Evolutionary conservation across 75 land plant species (phyloP).

Genomic region (Cryptomeria japonica): DNA sequence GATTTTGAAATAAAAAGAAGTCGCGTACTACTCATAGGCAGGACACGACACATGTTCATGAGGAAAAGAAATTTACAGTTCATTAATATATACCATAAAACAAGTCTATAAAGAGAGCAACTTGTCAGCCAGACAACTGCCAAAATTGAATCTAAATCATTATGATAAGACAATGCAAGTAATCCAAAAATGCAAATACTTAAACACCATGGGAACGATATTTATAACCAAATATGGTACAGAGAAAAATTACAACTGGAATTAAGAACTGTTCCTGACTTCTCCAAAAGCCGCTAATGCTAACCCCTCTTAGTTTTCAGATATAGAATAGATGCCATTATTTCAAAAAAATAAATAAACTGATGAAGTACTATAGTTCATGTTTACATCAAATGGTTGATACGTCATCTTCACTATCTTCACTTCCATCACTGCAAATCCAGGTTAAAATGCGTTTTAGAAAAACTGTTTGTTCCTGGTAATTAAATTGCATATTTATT

Average conservation of each 20-base stretch:
- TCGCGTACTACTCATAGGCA: not conserved
- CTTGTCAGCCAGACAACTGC: not conserved
- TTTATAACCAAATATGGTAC: not conserved
- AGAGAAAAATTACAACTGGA: not conserved
- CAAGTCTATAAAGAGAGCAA: not conserved
- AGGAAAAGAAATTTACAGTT: not conserved
- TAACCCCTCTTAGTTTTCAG: not conserved
- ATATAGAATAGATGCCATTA: not conserved
- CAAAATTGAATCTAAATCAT: not conserved
- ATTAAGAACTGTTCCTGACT: not conserved
- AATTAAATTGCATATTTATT: not conserved
- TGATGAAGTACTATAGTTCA: not conserved
- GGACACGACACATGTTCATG: not conserved
- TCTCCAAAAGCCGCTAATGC: not conserved
- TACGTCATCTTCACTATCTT: not conserved
- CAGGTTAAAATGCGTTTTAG: not conserved
- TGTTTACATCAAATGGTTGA: not conserved
- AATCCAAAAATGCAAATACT: not conserved
- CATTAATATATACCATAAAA: not conserved
- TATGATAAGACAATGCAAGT: not conserved
- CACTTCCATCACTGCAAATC: constrained; percentile 8
- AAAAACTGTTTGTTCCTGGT: not conserved
- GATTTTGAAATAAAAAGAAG: not conserved
- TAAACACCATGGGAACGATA: not conserved
- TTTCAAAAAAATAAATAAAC: not conserved